Base-by-base conservation (phyloP, 352 stramenopile species). In the Globisporangium uncinulatum region DNA sequence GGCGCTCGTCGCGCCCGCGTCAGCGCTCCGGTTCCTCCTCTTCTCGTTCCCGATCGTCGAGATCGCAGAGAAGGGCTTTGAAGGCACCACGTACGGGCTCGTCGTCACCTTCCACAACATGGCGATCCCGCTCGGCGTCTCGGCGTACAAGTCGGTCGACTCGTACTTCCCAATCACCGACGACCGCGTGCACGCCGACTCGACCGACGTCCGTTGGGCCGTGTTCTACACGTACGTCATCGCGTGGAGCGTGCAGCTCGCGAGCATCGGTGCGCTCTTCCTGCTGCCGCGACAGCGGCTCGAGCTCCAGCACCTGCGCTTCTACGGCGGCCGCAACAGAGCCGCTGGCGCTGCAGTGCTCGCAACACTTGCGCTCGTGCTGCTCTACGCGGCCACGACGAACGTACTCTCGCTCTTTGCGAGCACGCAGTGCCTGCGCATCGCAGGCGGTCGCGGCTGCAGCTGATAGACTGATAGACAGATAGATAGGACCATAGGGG, bases 101-200 rank as follows among this genome's bases (percentile, higher is more conserved):
- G 45, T 90, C 15, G 63, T 90, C 14, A 74, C 74, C 50, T 63
- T 63, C 57, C 57, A 63, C 57, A 63, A 70, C 42, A 66, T 86
- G 41, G 67, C 71, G 36, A 80, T 80, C 59, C 51, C 76, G 19
- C 51, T 86, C 29, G 79, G 70, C 15, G 62, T 84, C 31, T 65
- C 66, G 20, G 34, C 83, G n/a, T 77, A 69, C 61, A 87, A 89
- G 64, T 72, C 72, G 45, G 61, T 89, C 29, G 76, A 87, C 62
- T 74, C 74, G 36, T 68, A 67, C 34, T 86, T 88, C 48, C 59
- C 71, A 41, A 66, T 89, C 20, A 62, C 67, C 14, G 83, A 82
- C 54, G 42, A 73, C 8, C 66, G 76, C 54, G 67, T 84, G 48
- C 67, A 79, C 72, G 58, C 45, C 0, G 80, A 90, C 67, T 81